A percentile compares a stretch with the other conserved stretches of the same genome.
Conservation (phyloP, 768 basidiomycete genomes). For the Suillus sp. region DNA sequence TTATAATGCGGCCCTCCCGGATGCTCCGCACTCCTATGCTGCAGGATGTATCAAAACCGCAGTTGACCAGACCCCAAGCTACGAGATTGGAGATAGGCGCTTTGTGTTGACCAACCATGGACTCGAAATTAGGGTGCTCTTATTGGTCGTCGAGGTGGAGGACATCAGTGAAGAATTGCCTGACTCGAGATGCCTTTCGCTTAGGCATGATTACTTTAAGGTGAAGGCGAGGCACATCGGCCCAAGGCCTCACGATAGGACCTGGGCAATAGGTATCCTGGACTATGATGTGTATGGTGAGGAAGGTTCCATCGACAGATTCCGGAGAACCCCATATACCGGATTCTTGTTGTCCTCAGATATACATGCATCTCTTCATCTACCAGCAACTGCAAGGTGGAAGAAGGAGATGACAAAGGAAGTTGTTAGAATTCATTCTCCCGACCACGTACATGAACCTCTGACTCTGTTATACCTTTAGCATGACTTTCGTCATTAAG, state of each 20-base stretch:
- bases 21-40: conserved; percentile 11
- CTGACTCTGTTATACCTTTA: conserved; percentile 1
- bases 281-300: conserved; percentile 5
- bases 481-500: neutral
- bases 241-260: neutral
- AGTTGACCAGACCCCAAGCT: neutral
- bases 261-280: conserved; percentile 12
- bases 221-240: neutral
- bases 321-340: neutral
- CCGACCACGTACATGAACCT: neutral
- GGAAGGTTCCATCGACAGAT: neutral
- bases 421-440: neutral
- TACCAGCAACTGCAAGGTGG: conserved; percentile 6
- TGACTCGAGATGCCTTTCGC: neutral
- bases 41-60: neutral
- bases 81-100: conserved; percentile 12
- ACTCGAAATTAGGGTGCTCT: conserved; percentile 9
- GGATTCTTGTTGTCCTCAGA: conserved; percentile 9
- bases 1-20: conserved; percentile 12
- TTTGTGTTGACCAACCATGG: conserved; percentile 18
- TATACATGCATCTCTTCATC: neutral
- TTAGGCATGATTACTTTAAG: neutral
- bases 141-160: neutral
- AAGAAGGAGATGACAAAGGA: conserved; percentile 10
- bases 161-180: neutral